Base-by-base conservation (phyloP, 129 eudicot genomes). In the Kitagawia praeruptora region DNA sequence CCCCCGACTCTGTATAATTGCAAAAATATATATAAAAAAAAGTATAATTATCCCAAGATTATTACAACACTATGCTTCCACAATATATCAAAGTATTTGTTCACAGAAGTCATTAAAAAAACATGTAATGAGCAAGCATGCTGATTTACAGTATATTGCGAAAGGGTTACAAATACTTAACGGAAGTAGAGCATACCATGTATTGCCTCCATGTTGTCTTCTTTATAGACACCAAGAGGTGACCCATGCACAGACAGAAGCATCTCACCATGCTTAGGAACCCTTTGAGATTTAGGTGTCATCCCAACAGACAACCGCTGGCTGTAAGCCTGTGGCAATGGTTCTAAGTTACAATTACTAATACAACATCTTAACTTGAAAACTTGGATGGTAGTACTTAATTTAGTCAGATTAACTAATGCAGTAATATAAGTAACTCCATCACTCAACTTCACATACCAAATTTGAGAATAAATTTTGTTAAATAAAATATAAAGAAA, bases 191-290 rank as follows among this genome's bases (percentile, higher is more conserved):
- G 70, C 23, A 46, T 86, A 93, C 95, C 98, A 25, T 84, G 75
- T 82, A 90, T 95, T 53, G 96, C 93, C 78, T 95, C 97, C 99
- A 95, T 90, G 84, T 86, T 90, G 53, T 95, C 93, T 85, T 90
- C 97, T 80, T 89, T 95, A 63, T 82, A 95, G 66, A 95, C 97
- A 81, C 97, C 97, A 81, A 95, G 99, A 8, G 99, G 99, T 5
- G 99, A 95, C 38, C 99, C 99, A 81, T 85, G 96, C 56, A 95
- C 94, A 1, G 99, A 95, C 21, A 92, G 81, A 81, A 95, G 97
- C 94, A 92, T 86, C 88, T 95, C 97, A 27, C 96, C 97, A 61
- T 81, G 90, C 84, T 95, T 90, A 16, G 99, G 97, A 73, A 85
- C 87, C 87, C 99, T 86, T 77, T 82, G 53, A 12, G 97, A 89